Evolutionary conservation across 2,329 filamentous ascomycete genomes (phyloP), one percentile per base, ranked within the genome.

Genomic region (Moelleriella libera): DNA sequence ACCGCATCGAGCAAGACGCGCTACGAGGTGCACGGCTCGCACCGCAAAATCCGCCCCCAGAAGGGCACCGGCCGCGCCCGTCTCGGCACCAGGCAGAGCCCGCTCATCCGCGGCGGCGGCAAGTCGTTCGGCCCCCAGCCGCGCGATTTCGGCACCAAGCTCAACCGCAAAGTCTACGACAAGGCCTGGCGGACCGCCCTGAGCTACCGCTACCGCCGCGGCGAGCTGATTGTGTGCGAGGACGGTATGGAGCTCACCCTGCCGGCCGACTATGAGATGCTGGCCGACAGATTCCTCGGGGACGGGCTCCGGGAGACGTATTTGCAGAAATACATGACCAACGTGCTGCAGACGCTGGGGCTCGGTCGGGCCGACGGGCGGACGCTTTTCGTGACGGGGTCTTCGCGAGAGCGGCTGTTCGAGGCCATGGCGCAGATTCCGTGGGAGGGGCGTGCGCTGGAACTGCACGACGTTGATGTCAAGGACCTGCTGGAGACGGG

Each of bases 161-260:
- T 98, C 48, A 88, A 84, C 57, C 76, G 76, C 61, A 97, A 97
- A 70, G 79, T 95, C 44, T 98, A 98, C 69, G 89, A 97, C 66
- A 75, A 94, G 57, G 92, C 92, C 8, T 97, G 88, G 87, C 80
- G 92, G 61, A 97, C 85, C 42, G 92, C 92, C 9, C 75, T 98
- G 54, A 92, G 85, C 60, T 94, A 95, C 70, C 81, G 92, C 50
- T 97, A 92, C 68, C 75, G 83, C 54, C 80, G 82, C 54, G 92
- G 89, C 45, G 87, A 97, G 69, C 70, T 98, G 58, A 71, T 96
- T 54, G 79, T 98, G 41, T 82, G 92, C 57, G 82, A 90, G 59
- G 83, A 88, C 58, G 77, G 79, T 41, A 76, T 86, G 68, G 81
- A 88, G 53, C 76, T 95, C 50, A 62, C 65, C 9, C 58, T 78